phyloP scores from a whole-genome alignment of 2,329 filamentous ascomycete genomes.

The Cladosporium phlei region DNA sequence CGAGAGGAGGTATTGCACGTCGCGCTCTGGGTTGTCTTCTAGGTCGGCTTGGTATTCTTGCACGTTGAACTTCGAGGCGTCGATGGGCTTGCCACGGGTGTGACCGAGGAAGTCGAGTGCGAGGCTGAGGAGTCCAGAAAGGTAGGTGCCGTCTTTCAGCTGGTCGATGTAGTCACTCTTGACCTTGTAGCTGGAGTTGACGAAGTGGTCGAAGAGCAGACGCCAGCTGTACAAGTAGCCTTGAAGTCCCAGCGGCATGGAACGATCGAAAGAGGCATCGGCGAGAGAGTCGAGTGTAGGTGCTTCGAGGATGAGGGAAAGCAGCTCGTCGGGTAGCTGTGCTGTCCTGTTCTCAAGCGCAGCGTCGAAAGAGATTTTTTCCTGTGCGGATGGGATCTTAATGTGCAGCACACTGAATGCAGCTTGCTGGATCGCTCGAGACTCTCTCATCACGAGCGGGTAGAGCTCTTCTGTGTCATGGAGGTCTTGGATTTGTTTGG shows the following conservation, averaged over 20 bases:
- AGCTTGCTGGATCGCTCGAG: conserved; percentile 69
- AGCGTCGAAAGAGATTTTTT: conserved; percentile 74
- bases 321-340: conserved; percentile 73
- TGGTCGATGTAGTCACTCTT: conserved; percentile 74
- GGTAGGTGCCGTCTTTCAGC: conserved; percentile 67
- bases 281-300: conserved; percentile 65
- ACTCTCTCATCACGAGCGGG: conserved; percentile 69
- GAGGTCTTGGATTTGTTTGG: conserved; percentile 50
- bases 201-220: conserved; percentile 80
- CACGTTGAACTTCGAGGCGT: conserved; percentile 66
- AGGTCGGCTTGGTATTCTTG: conserved; percentile 54
- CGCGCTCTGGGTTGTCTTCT: conserved; percentile 61
- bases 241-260: conserved; percentile 64
- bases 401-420: conserved; percentile 76
- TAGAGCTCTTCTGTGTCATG: conserved; percentile 64
- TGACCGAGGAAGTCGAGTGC: conserved; percentile 82
- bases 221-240: conserved; percentile 87
- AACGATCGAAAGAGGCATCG: conserved; percentile 59
- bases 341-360: conserved; percentile 67
- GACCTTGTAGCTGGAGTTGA: conserved; percentile 61
- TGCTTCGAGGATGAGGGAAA: conserved; percentile 76
- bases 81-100: conserved; percentile 64
- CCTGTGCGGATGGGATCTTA: conserved; percentile 72
- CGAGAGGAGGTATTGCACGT: conserved; percentile 76
- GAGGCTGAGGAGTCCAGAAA: conserved; percentile 69